Percentiles rank a stretch among this genome's conserved stretches.
These are phyloP conservation scores for Petunia hybrid DNA, from an alignment of 305 asterid species.

Conservation along the genomic window DNA sequence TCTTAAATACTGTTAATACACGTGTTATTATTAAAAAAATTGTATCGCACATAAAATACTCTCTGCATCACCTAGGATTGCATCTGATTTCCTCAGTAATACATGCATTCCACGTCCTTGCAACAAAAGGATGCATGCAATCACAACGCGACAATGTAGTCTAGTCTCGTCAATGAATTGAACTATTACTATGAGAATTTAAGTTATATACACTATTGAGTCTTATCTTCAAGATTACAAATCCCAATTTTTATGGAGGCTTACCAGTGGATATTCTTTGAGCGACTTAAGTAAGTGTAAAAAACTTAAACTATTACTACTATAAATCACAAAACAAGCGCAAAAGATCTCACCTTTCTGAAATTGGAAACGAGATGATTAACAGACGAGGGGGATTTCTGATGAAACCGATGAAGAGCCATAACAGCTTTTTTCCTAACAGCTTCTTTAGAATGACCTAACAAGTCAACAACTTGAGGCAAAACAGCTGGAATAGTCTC, in stretches of 20 bases:
- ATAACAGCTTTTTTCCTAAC: slow-evolving; percentile 98
- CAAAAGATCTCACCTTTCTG: slow-evolving; percentile 68
- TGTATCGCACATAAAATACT: neutral
- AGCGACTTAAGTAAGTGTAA: no score
- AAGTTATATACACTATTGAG: no score
- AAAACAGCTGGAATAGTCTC: slow-evolving; percentile 98
- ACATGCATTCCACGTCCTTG: neutral
- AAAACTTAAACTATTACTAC: neutral
- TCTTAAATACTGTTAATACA: slow-evolving; percentile 15
- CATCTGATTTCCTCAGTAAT: neutral
- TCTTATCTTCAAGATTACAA: no score
- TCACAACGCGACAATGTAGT: neutral
- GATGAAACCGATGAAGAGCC: slow-evolving; percentile 95
- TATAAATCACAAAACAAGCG: neutral
- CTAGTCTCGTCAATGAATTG: neutral
- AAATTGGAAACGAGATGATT: slow-evolving; percentile 85
- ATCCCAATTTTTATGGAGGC: no score
- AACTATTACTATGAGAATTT: neutral
- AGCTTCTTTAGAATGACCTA: slow-evolving; percentile 91
- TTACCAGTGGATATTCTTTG: no score
- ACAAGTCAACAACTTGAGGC: slow-evolving; percentile 89
- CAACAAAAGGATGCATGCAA: neutral
- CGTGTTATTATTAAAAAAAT: neutral
- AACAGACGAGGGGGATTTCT: slow-evolving; percentile 85
- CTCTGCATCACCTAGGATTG: neutral